A percentile compares a stretch with the other conserved stretches of the same genome.
Evolutionary conservation across 257 asterid species (phyloP).

Genomic region (Fraxinus americana): DNA sequence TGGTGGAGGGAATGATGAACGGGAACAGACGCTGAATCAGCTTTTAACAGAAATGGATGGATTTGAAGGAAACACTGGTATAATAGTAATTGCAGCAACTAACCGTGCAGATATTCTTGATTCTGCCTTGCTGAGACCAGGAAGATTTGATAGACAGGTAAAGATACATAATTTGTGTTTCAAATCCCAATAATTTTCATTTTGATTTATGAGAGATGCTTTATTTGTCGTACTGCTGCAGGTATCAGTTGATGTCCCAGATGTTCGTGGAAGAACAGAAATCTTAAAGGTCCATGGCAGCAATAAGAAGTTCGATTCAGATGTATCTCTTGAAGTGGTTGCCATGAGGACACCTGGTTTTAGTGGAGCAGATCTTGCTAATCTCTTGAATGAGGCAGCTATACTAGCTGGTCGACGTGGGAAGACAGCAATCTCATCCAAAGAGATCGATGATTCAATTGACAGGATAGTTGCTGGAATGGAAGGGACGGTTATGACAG

Average conservation of each 20-base stretch:
- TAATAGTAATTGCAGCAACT: conserved; percentile 93
- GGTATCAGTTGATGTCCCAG: conserved; percentile 96
- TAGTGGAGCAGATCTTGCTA: conserved; percentile 99
- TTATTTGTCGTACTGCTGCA: conserved; percentile 27
- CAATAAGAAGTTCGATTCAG: conserved; percentile 84
- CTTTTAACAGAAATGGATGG: conserved; percentile 99
- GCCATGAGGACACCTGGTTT: conserved; percentile 99
- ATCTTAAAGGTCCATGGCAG: conserved; percentile 86
- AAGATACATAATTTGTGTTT: conserved; percentile 1
- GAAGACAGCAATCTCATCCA: conserved; percentile 75
- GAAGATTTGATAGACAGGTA: conserved; percentile 98
- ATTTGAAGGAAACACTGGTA: conserved; percentile 94
- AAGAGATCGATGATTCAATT: conserved; percentile 93
- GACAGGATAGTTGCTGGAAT: conserved; percentile 98
- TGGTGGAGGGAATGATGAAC: conserved; percentile 98
- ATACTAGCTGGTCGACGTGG: conserved; percentile 97
- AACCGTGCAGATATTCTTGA: conserved; percentile 98
- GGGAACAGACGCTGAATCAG: conserved; percentile 97
- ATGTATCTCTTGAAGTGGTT: conserved; percentile 88
- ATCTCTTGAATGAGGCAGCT: conserved; percentile 96
- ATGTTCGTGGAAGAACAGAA: conserved; percentile 93
- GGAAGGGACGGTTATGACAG: conserved; percentile 99
- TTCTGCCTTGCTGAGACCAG: conserved; percentile 93
- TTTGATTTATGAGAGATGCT: too few species aligned
- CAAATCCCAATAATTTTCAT: too few species aligned